Conservation (phyloP, 176 grass and related monocot genomes). For the Puya raimondii region DNA sequence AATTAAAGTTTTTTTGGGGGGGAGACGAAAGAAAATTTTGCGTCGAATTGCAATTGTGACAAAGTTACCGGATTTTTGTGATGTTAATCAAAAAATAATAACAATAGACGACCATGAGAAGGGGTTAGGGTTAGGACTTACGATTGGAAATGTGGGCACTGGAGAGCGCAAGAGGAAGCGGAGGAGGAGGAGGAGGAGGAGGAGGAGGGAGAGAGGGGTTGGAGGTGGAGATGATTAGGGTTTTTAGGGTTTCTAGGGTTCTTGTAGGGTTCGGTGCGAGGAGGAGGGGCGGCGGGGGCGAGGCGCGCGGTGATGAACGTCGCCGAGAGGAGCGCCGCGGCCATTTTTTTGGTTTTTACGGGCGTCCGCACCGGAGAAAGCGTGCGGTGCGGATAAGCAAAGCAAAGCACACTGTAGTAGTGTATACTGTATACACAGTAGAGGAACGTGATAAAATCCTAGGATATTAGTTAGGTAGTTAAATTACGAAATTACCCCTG, state of each 20-base stretch:
- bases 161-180: conserved; percentile 36
- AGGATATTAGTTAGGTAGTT: too few relatives aligned
- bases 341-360: not conserved
- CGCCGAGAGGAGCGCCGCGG: conserved; percentile 26
- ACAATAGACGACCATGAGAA: not conserved
- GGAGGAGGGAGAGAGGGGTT: conserved; percentile 14
- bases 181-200: conserved; percentile 9
- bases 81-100: too few relatives aligned
- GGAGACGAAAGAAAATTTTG: not conserved
- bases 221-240: not conserved
- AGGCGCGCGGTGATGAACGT: conserved; percentile 26
- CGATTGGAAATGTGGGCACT: conserved; percentile 76
- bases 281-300: conserved; percentile 3
- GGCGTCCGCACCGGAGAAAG: not conserved
- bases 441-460: too few relatives aligned
- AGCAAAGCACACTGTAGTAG: not conserved
- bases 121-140: conserved; percentile 13
- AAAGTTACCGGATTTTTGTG: too few relatives aligned
- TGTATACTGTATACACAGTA: too few relatives aligned
- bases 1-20: not conserved
- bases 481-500: too few relatives aligned
- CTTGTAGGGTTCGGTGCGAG: conserved; percentile 8
- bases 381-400: not conserved
- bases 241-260: not conserved
- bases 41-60: too few relatives aligned